These are phyloP conservation scores for Amanita molliuscula DNA, from an alignment of 768 basidiomycete genomes.

Conservation along the genomic window DNA sequence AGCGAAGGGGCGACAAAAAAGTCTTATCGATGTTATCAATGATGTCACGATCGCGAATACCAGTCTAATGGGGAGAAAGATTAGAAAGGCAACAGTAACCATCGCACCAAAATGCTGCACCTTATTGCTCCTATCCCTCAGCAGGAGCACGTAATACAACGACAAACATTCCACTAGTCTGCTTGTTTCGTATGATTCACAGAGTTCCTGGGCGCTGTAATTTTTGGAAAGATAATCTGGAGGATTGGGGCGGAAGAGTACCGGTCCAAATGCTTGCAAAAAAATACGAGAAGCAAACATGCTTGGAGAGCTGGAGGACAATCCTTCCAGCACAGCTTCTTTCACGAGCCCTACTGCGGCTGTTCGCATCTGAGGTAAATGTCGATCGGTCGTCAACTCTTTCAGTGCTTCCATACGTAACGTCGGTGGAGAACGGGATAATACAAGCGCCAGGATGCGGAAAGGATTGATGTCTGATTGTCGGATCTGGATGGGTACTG, in stretches of 20 bases:
- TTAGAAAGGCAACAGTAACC: not conserved
- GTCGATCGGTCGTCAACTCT: slow-evolving; percentile 37
- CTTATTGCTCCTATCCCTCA: slow-evolving; percentile 45
- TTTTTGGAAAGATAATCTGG: slow-evolving; percentile 33
- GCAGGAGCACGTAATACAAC: slow-evolving; percentile 56
- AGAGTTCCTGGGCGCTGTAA: slow-evolving; percentile 33
- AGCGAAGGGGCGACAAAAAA: slow-evolving; percentile 34
- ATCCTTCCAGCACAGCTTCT: slow-evolving; percentile 49
- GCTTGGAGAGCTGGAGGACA: slow-evolving; percentile 21
- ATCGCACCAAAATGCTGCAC: slow-evolving; percentile 19
- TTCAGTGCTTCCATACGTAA: slow-evolving; percentile 44
- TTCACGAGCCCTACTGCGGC: slow-evolving; percentile 62
- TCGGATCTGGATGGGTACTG: slow-evolving; percentile 50
- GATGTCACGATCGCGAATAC: slow-evolving; percentile 34
- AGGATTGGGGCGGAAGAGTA: slow-evolving; percentile 49
- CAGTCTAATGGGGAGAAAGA: slow-evolving; percentile 29
- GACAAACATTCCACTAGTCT: slow-evolving; percentile 58
- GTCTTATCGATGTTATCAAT: slow-evolving; percentile 32
- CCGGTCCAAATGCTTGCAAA: slow-evolving; percentile 46
- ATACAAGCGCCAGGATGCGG: slow-evolving; percentile 44
- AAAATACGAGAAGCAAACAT: slow-evolving; percentile 47
- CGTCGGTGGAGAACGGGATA: slow-evolving; percentile 35
- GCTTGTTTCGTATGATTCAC: slow-evolving; percentile 45
- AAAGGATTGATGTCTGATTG: slow-evolving; percentile 50
- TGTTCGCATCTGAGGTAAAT: slow-evolving; percentile 57